Evolutionary conservation across 768 basidiomycete genomes (phyloP).

Genomic region (Grammothele lineata): DNA sequence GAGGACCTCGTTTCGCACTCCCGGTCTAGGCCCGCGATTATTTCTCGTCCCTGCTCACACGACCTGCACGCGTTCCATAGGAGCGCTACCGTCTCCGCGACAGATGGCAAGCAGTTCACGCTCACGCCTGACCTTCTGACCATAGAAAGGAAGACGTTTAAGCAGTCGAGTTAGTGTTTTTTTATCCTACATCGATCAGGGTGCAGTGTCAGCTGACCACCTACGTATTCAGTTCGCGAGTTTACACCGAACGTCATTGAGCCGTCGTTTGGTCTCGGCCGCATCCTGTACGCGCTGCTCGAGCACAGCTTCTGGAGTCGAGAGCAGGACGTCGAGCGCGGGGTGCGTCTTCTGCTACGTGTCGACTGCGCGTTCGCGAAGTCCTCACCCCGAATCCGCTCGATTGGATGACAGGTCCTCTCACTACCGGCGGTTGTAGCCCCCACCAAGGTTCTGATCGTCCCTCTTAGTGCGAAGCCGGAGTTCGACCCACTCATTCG

Average conservation of each 20-base stretch:
- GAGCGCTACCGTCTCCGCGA: slow-evolving; percentile 47
- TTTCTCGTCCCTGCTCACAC: slow-evolving; percentile 11
- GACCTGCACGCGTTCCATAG: slow-evolving; percentile 31
- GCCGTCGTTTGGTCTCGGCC: slow-evolving; percentile 96
- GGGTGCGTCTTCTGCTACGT: slow-evolving; percentile 47
- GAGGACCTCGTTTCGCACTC: slow-evolving; percentile 21
- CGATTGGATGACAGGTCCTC: slow-evolving; percentile 59
- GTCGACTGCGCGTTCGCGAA: slow-evolving; percentile 9
- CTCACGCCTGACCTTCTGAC: slow-evolving; percentile 71
- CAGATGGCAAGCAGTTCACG: slow-evolving; percentile 63
- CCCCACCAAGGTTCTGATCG: slow-evolving; percentile 95
- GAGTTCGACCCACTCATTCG: slow-evolving; percentile 80
- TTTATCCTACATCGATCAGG: slow-evolving; percentile 5
- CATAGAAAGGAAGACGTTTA: slow-evolving; percentile 81
- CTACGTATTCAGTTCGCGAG: slow-evolving; percentile 68
- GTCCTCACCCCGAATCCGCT: slow-evolving; percentile 9
- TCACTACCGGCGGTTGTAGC: slow-evolving; percentile 88
- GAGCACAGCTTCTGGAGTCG: slow-evolving; percentile 97
- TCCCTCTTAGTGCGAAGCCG: slow-evolving; percentile 83
- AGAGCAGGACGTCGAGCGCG: slow-evolving; percentile 87
- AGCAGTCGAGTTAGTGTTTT: slow-evolving; percentile 71
- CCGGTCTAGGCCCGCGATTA: slow-evolving; percentile 1
- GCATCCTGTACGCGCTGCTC: slow-evolving; percentile 88
- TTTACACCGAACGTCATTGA: slow-evolving; percentile 98
- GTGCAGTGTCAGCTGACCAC: slow-evolving; percentile 23